A percentile compares a stretch with the other conserved stretches of the same genome.
Evolutionary conservation across 177 flowering plant genomes (phyloP).

Genomic region (Vitis hybrid): DNA sequence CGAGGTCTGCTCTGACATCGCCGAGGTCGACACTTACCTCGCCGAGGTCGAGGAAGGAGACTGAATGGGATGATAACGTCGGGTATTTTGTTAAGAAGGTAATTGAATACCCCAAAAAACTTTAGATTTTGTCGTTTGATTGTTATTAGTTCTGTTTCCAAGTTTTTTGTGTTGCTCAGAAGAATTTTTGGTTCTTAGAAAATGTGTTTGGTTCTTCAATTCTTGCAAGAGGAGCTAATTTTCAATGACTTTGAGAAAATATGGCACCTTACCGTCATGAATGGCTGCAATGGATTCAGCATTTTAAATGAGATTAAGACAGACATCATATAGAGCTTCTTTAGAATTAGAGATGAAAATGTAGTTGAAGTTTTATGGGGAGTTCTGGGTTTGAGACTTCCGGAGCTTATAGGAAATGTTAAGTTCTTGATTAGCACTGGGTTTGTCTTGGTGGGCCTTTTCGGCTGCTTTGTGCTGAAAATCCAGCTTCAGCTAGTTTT

Average conservation of each 20-base stretch:
- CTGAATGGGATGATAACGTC: conserved; percentile 48
- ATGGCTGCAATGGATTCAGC: too few relatives aligned
- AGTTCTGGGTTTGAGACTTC: too few relatives aligned
- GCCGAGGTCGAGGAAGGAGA: conserved; percentile 19
- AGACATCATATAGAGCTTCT: too few relatives aligned
- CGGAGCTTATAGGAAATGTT: not conserved
- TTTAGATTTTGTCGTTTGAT: not conserved
- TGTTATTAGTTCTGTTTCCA: too few relatives aligned
- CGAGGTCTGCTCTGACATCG: conserved; percentile 4
- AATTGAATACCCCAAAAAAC: not conserved
- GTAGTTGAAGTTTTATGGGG: too few relatives aligned
- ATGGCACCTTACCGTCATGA: too few relatives aligned
- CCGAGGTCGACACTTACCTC: conserved; percentile 11
- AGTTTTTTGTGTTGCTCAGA: not conserved
- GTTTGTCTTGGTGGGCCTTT: not conserved
- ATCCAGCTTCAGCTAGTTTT: not conserved
- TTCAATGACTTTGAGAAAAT: too few relatives aligned
- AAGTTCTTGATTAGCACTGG: not conserved
- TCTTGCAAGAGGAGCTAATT: not conserved
- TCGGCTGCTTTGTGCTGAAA: not conserved
- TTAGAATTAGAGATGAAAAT: too few relatives aligned
- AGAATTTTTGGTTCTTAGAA: not conserved
- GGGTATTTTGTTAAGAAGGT: conserved; percentile 82
- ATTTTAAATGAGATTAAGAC: too few relatives aligned
- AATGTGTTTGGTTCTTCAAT: not conserved